Base-by-base conservation (phyloP, 176 grass and related monocot genomes). In the Bothriochloa decipiens region DNA sequence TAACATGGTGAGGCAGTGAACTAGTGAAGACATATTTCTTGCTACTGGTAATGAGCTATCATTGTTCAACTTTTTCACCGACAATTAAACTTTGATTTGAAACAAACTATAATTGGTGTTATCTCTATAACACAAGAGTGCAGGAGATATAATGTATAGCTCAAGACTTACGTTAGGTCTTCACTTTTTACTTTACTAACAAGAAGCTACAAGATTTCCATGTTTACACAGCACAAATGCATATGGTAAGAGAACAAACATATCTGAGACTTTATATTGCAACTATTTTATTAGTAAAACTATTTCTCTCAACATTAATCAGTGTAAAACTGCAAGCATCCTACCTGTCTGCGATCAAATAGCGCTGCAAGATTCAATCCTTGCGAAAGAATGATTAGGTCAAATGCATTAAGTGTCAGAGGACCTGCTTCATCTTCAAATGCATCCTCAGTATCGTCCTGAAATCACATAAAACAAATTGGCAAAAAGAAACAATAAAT, bases 401-500 rank as follows among this genome's bases (percentile, higher is more conserved):
- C 96, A 1, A 98, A 98, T n/a, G 96, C 96, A 95, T 95, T 98
- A 60, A 98, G 93, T 83, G 82, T 92, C 72, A 98, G 75, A 72
- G 96, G 96, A 18, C 93, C 93, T 73, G 82, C 74, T 77, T 93
- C 89, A 58, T 95, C 91, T 20, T 92, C 89, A 74, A 77, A 89
- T 76, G 85, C 83, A 81, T 83, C 80, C 42, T 93, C 83, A 74
- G 16, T 76, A 15, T 80, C 93, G 22, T 93, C 90, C 87, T 93
- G 82, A 81, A 81, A 88, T 47, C n/a, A 43, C 20, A 91, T 77
- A 85, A 57, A 65, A 83, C 42, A 81, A 83, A 77, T 65, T 57
- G 32, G 35, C 69, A 23, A 58, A 49, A 12, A 76, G 69, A 49
- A 83, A 64, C 25, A 43, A 87, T 36, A 22, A n/a, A 46, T 27